phyloP scores from a whole-genome alignment of 129 eudicot species.

The Pseudognaphalium luteoalbum region DNA sequence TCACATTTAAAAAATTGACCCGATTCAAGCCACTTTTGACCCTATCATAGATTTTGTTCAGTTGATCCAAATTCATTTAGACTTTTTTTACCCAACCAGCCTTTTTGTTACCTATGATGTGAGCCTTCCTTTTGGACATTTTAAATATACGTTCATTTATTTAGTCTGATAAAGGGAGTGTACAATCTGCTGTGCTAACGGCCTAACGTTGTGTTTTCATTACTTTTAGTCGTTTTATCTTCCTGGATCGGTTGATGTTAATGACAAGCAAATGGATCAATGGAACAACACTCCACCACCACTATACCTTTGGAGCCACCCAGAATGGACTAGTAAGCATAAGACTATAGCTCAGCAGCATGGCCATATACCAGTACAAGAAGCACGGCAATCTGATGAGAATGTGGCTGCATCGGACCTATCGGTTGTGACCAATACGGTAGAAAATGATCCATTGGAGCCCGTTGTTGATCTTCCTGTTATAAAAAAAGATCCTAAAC shows the following conservation, averaged over 20 bases:
- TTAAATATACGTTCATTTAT: background rate
- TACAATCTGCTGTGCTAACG: too few species aligned
- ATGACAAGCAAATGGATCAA: slow-evolving; percentile 72
- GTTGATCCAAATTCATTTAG: background rate
- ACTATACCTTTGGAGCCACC: slow-evolving; percentile 85
- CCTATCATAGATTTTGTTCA: background rate
- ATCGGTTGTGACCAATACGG: slow-evolving; percentile 14
- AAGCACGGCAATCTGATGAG: slow-evolving; percentile 14
- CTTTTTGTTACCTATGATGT: background rate
- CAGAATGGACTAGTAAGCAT: slow-evolving; percentile 58
- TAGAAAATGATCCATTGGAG: background rate
- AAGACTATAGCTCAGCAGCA: slow-evolving; percentile 58
- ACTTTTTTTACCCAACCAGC: background rate
- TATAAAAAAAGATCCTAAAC: slow-evolving; percentile 19
- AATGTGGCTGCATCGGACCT: background rate
- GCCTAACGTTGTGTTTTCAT: background rate
- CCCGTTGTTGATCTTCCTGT: slow-evolving; percentile 9
- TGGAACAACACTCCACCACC: slow-evolving; percentile 66
- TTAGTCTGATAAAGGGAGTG: background rate
- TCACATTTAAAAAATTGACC: background rate
- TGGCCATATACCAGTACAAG: slow-evolving; percentile 44
- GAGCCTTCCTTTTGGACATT: background rate
- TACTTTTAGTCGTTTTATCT: slow-evolving; percentile 75
- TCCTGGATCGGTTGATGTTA: slow-evolving; percentile 80
- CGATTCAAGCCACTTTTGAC: background rate